These are phyloP conservation scores for Hericium erinaceus DNA, from an alignment of 768 basidiomycete genomes.

Conservation along the genomic window DNA sequence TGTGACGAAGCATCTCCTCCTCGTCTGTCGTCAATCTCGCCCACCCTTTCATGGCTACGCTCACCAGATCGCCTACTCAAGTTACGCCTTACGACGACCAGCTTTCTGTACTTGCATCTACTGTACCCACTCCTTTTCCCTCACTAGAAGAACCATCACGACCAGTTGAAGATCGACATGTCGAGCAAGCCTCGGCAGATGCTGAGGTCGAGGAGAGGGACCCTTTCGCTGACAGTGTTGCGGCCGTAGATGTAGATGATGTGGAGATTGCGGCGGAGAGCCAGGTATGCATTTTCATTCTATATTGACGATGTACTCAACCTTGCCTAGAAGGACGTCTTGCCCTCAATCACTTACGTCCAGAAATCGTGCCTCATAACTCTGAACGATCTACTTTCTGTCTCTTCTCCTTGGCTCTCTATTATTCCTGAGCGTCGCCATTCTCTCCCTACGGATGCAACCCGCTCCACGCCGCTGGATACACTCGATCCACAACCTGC, in stretches of 20 bases:
- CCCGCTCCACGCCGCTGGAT: conserved; percentile 19
- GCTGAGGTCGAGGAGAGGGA: not conserved
- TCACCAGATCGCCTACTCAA: conserved; percentile 4
- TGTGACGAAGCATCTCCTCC: no score
- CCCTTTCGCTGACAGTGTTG: not conserved
- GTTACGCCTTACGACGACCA: not conserved
- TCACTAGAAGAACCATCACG: conserved; percentile 3
- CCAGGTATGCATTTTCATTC: not conserved
- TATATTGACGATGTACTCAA: not conserved
- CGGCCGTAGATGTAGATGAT: not conserved
- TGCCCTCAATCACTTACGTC: conserved; percentile 66
- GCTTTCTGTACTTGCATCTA: not conserved
- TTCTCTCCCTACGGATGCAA: conserved; percentile 39
- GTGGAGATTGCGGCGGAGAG: not conserved
- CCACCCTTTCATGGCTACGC: conserved; percentile 8
- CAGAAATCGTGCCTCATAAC: conserved; percentile 70
- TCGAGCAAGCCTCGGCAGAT: not conserved
- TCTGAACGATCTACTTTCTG: conserved; percentile 57
- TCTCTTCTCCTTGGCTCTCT: conserved; percentile 38
- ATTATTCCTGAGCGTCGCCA: conserved; percentile 53
- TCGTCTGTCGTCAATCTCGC: no score
- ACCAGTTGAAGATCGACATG: not conserved
- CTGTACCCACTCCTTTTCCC: conserved; percentile 12
- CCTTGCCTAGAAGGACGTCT: conserved; percentile 33
- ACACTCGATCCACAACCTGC: conserved; percentile 30